phyloP scores from a whole-genome alignment of 2,329 filamentous ascomycete genomes.

The Colletotrichum gloeosporioides region DNA sequence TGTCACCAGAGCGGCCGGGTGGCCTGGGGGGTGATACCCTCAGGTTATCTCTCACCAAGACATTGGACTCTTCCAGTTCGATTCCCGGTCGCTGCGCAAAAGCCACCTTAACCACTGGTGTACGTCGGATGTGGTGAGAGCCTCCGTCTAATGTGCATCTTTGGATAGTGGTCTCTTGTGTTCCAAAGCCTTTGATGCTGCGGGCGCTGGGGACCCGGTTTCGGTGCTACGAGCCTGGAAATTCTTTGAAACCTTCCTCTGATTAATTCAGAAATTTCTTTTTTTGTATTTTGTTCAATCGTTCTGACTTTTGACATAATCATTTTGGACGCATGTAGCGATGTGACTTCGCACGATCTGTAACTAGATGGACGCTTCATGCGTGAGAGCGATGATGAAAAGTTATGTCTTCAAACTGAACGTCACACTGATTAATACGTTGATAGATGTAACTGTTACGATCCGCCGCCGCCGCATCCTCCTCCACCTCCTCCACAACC shows the following conservation, averaged over 20 bases:
- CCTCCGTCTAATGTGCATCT: not conserved
- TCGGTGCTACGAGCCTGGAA: not conserved
- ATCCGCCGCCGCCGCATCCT: not conserved
- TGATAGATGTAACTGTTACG: fast-evolving
- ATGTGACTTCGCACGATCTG: not conserved
- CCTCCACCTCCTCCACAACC: not conserved
- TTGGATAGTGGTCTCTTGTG: not conserved
- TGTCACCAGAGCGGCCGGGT: not conserved
- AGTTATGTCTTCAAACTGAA: not conserved
- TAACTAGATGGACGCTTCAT: not conserved
- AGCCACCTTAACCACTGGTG: not conserved
- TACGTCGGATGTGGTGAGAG: not conserved
- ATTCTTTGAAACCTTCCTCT: not conserved
- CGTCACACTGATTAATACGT: not conserved
- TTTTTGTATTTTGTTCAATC: not conserved
- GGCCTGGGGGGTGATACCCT: not conserved
- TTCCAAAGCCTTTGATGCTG: not conserved
- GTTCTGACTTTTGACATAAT: not conserved
- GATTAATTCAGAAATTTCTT: not conserved
- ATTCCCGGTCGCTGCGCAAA: not conserved
- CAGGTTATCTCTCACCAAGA: not conserved
- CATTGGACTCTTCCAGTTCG: not conserved
- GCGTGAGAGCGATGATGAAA: no score
- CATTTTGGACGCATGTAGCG: not conserved
- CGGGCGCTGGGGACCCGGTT: not conserved